phyloP scores from a whole-genome alignment of 768 basidiomycete genomes.

The Lyophyllum shimeji region DNA sequence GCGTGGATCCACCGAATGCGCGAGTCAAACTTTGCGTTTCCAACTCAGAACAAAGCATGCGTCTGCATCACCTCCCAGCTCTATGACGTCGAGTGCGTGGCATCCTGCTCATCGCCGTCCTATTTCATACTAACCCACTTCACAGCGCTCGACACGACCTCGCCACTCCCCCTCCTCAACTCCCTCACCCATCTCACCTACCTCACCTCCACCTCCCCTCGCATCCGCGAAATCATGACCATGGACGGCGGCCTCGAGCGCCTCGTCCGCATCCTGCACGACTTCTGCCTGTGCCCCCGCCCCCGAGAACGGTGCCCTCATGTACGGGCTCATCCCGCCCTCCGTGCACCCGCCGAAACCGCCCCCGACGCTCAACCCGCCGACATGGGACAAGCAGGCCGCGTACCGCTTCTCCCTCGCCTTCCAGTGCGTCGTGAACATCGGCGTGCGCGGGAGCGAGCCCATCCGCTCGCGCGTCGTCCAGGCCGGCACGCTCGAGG shows the following conservation, averaged over 20 bases:
- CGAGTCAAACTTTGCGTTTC: constrained; percentile 94
- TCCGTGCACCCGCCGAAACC: constrained; percentile 54
- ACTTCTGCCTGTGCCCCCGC: constrained; percentile 85
- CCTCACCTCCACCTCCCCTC: constrained; percentile 94
- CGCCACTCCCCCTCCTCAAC: constrained; percentile 59
- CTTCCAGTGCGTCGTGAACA: constrained; percentile 96
- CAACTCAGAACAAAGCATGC: constrained; percentile 91
- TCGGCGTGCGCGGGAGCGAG: constrained; percentile 94
- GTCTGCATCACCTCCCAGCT: constrained; percentile 93
- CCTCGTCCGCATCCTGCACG: constrained; percentile 87
- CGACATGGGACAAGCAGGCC: constrained; percentile 75
- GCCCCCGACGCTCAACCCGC: constrained; percentile 63
- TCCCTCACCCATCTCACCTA: constrained; percentile 95
- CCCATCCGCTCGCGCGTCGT: constrained; percentile 89
- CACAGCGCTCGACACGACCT: constrained; percentile 52
- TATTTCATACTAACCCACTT: background rate
- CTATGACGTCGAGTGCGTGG: constrained; percentile 84
- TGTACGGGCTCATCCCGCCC: constrained; percentile 78
- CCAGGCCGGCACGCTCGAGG: constrained; percentile 90
- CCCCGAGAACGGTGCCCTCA: constrained; percentile 74
- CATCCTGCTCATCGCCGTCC: background rate
- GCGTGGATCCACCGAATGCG: constrained; percentile 54
- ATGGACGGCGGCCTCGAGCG: constrained; percentile 98
- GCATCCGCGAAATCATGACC: constrained; percentile 98
- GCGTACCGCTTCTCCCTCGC: constrained; percentile 90